Evolutionary conservation across 495 filamentous ascomycete genomes (phyloP), one percentile per base, ranked within the genome.

Genomic region (Geopyxis carbonaria): DNA sequence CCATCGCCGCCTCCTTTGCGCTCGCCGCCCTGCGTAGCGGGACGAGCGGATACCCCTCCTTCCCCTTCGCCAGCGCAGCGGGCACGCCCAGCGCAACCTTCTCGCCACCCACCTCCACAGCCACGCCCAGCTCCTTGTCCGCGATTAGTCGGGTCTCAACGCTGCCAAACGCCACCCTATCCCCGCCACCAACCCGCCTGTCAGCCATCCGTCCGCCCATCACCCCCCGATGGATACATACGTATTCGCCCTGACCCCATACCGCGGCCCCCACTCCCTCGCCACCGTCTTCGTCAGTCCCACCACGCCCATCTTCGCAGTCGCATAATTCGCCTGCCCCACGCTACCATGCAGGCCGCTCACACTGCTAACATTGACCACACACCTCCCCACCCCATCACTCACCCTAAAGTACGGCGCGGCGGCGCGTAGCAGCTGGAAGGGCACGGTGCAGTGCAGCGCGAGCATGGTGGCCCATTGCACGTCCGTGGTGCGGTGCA

Each of bases 401-500:
- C 75, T 78, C 41, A 89, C 78, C 21, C 83, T 72, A 68, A 92
- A 92, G 59, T 79, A 91, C 21, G 79, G 78, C 0, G 80, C 76
- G 5, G 79, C 78, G 29, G 73, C 76, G 28, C 81, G 72, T 43
- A 86, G 61, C 25, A 91, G 72, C 43, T 75, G 78, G 67, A 92
- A 89, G 22, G 83, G 83, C 1, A 75, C 80, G 8, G 78, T 86
- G 51, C 68, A 72, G 65, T 91, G 83, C 15, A 89, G 64, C 21
- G 74, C 70, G 8, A 87, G 57, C 51, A 91, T 92, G 38, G 77
- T 84, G 33, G 84, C 73, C 80, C 78, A 91, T 70, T 89, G 80
- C 56, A 83, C 84, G 62, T 89, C 80, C 11, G 78, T 83, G 64
- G 80, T 87, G 73, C 86, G 87, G 62, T 89, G 80, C 48, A 91